A percentile compares a stretch with the other conserved stretches of the same genome.
Evolutionary conservation across 2,329 filamentous ascomycete genomes (phyloP).

Genomic region (Colletotrichum sp.): DNA sequence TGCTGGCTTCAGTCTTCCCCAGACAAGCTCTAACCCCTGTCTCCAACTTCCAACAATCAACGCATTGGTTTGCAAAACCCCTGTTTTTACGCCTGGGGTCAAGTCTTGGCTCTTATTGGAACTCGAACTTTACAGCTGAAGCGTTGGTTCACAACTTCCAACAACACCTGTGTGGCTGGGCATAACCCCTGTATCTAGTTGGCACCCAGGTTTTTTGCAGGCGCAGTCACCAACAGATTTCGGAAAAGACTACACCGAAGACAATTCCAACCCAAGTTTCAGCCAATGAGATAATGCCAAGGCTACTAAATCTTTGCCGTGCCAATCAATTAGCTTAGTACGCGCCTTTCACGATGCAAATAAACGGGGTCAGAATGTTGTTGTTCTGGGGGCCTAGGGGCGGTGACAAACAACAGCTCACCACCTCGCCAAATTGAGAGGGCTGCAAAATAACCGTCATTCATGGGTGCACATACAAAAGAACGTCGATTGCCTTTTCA

Average conservation of each 20-base stretch:
- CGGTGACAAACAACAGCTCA: neutral
- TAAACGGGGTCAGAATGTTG: neutral
- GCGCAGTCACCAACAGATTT: neutral
- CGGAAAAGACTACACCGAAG: neutral
- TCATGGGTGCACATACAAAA: neutral
- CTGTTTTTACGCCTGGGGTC: neutral
- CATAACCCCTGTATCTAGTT: neutral
- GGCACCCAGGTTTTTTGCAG: neutral
- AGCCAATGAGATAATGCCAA: neutral
- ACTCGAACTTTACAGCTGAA: neutral
- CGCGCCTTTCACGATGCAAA: neutral
- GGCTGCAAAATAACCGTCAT: neutral
- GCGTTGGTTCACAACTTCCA: neutral
- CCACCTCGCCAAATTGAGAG: neutral
- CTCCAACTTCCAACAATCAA: neutral
- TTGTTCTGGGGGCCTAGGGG: neutral
- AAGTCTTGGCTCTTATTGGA: neutral
- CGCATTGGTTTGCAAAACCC: neutral
- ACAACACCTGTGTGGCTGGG: neutral
- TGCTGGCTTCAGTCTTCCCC: neutral
- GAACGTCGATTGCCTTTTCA: neutral
- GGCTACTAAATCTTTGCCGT: neutral
- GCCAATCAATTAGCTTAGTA: neutral
- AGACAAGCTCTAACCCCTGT: neutral
- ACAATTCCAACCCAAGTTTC: neutral